Evolutionary conservation across 768 basidiomycete genomes (phyloP).

Genomic region (Gautieria morchelliformis): DNA sequence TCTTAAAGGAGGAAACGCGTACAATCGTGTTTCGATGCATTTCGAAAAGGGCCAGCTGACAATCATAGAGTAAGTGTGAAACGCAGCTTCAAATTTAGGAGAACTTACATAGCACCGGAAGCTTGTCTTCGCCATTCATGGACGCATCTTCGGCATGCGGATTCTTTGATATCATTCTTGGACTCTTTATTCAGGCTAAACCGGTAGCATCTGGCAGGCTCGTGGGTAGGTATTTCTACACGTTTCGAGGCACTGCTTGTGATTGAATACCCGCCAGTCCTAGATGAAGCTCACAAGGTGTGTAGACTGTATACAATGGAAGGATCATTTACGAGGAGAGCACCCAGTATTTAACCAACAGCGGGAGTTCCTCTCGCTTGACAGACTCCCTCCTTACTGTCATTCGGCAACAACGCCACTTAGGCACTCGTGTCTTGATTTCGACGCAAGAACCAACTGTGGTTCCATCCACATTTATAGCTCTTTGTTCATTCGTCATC

Average conservation of each 20-base stretch:
- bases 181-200: conserved; percentile 53
- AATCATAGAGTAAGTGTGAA: conserved; percentile 1
- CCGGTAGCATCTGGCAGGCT: neutral
- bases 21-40: neutral
- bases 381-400: conserved; percentile 49
- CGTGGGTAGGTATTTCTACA: neutral
- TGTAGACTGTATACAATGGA: neutral
- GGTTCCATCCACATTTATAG: conserved; percentile 56
- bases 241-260: conserved; percentile 21
- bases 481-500: conserved; percentile 56
- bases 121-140: conserved; percentile 61
- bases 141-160: conserved; percentile 59
- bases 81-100: neutral
- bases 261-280: conserved; percentile 56
- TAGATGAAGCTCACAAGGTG: conserved; percentile 60
- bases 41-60: neutral
- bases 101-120: neutral
- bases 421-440: conserved; percentile 63
- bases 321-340: neutral
- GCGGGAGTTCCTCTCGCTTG: conserved; percentile 36
- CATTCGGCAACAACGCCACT: conserved; percentile 60
- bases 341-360: conserved; percentile 46
- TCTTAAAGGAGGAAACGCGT: conserved; percentile 23
- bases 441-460: conserved; percentile 76
- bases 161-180: conserved; percentile 58